Evolutionary conservation across 352 stramenopile genomes (phyloP).

Genomic region (Aphanomyces euteiches): DNA sequence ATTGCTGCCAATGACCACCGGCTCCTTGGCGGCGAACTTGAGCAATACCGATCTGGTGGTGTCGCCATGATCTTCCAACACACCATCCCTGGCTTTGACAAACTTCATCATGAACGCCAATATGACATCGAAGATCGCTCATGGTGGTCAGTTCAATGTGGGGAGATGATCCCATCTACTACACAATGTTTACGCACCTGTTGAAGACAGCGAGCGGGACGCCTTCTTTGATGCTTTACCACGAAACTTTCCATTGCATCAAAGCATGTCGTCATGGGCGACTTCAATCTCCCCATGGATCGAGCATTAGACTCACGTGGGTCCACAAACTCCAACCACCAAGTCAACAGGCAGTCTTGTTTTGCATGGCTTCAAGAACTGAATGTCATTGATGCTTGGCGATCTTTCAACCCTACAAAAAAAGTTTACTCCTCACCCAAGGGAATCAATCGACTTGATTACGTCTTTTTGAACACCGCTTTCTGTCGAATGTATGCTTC

Average conservation of each 20-base stretch:
- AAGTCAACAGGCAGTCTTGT: too few species aligned
- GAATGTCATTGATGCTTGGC: too few species aligned
- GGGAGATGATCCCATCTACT: not conserved
- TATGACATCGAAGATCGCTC: not conserved
- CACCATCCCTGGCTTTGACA: not conserved
- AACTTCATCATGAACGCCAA: not conserved
- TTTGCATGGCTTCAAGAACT: too few species aligned
- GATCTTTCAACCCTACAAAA: too few species aligned
- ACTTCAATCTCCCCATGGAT: too few species aligned
- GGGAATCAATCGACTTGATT: too few species aligned
- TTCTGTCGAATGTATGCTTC: too few species aligned
- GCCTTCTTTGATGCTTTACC: not conserved
- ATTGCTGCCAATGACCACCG: conserved; percentile 7
- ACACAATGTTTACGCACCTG: conserved; percentile 9
- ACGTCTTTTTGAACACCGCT: too few species aligned
- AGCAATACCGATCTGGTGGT: not conserved
- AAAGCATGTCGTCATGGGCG: not conserved
- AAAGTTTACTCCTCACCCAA: too few species aligned
- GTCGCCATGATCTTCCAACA: conserved; percentile 5
- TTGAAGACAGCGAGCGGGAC: not conserved
- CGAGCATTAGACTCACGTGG: too few species aligned
- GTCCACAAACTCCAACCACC: too few species aligned
- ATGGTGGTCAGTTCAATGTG: conserved; percentile 15
- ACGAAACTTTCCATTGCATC: not conserved
- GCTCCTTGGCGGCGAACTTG: not conserved